Percentiles rank a stretch among this genome's conserved stretches.
phyloP scores from a whole-genome alignment of 768 basidiomycete species.

The Boletus rex-veris region DNA sequence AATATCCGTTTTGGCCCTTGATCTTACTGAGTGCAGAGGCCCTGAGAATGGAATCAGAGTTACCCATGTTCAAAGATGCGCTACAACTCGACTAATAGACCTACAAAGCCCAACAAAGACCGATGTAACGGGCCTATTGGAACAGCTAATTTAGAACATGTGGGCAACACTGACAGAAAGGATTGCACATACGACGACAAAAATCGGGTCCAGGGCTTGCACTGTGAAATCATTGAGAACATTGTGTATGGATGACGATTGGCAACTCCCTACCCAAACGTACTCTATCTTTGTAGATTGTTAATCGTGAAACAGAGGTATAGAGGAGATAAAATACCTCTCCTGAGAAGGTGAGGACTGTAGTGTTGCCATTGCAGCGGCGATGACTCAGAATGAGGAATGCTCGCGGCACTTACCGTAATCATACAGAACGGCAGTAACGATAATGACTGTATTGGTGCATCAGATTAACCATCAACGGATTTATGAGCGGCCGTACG shows the following conservation, averaged over 20 bases:
- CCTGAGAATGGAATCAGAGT: not conserved
- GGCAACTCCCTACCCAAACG: not conserved
- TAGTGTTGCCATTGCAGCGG: not conserved
- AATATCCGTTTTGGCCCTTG: not conserved
- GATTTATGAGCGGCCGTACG: not conserved
- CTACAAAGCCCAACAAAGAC: not conserved
- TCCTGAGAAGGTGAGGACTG: not conserved
- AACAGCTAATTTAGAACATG: not conserved
- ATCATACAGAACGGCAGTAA: not conserved
- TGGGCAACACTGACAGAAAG: not conserved
- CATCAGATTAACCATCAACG: not conserved
- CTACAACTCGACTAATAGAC: not conserved
- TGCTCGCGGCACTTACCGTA: not conserved
- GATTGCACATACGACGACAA: not conserved
- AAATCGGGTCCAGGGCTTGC: not conserved
- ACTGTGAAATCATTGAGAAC: not conserved
- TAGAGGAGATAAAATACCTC: not conserved
- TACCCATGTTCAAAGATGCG: not conserved
- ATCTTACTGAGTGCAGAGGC: not conserved
- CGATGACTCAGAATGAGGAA: not conserved
- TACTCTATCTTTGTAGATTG: not conserved
- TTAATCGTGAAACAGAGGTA: not conserved
- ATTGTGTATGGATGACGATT: not conserved
- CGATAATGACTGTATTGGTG: too few species aligned
- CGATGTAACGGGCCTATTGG: not conserved